phyloP scores from a whole-genome alignment of 768 basidiomycete species.

The Macrolepiota albuminosa region DNA sequence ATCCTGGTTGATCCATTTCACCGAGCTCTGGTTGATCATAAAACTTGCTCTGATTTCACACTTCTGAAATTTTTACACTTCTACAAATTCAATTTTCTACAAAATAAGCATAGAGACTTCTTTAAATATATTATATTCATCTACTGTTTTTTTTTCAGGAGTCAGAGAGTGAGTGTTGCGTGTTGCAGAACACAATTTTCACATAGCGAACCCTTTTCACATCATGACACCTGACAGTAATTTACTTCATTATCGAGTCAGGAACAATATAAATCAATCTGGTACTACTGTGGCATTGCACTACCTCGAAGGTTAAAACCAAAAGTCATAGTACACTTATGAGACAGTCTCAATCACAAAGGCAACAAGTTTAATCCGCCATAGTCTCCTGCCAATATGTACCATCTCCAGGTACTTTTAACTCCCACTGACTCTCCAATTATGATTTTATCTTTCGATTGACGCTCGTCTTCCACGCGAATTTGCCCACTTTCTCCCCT shows the following conservation, averaged over 20 bases:
- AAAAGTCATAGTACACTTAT: neutral
- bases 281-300: neutral
- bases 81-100: neutral
- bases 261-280: too few relatives aligned
- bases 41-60: neutral
- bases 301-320: neutral
- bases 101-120: too few relatives aligned
- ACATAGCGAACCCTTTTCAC: too few relatives aligned
- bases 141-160: too few relatives aligned
- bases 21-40: neutral
- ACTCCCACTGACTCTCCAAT: slow-evolving; percentile 49
- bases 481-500: slow-evolving; percentile 50
- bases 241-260: too few relatives aligned
- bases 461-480: slow-evolving; percentile 49
- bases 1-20: neutral
- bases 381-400: slow-evolving; percentile 21
- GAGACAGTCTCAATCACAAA: neutral
- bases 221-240: too few relatives aligned
- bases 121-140: too few relatives aligned
- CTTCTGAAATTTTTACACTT: neutral
- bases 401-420: slow-evolving; percentile 34
- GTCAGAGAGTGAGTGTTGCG: too few relatives aligned
- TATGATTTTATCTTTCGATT: slow-evolving; percentile 36
- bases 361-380: neutral
- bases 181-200: too few relatives aligned